Conservation (phyloP, 176 grass and related monocot genomes). For the Avena eriantha region DNA sequence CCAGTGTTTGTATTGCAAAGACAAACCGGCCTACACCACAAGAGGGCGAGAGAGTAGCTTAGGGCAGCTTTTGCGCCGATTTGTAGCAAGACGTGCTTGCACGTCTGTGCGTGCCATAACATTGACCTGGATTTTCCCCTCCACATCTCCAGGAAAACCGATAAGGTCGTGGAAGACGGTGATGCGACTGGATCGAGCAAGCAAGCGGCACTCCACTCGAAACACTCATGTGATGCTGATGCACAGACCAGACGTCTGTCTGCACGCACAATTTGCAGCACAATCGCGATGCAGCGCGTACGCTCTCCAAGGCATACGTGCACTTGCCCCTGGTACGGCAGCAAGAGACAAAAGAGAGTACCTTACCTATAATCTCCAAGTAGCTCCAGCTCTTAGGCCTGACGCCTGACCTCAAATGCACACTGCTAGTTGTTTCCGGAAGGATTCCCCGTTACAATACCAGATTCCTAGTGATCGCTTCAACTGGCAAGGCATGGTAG, state of each 20-base stretch:
- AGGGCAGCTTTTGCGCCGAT: conserved; percentile 26
- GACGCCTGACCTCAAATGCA: conserved; percentile 4
- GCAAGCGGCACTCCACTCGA: conserved; percentile 52
- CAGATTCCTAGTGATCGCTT: conserved; percentile 31
- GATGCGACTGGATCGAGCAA: conserved; percentile 5
- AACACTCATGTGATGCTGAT: conserved; percentile 37
- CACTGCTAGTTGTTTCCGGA: conserved; percentile 31
- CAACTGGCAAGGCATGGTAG: conserved; percentile 22
- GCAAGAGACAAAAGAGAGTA: conserved; percentile 2
- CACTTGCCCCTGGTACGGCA: conserved; percentile 5
- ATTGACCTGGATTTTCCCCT: conserved; percentile 20
- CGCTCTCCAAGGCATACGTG: neutral
- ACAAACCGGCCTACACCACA: conserved; percentile 23
- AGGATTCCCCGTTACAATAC: conserved; percentile 19
- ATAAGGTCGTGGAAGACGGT: conserved; percentile 11
- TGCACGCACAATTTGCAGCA: conserved; percentile 46
- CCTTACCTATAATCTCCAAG: neutral
- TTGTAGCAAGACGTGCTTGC: conserved; percentile 22
- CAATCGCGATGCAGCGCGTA: conserved; percentile 34
- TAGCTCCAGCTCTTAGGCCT: neutral
- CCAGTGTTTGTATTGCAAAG: neutral
- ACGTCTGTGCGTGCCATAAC: neutral
- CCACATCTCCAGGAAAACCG: conserved; percentile 39
- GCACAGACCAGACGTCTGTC: conserved; percentile 22
- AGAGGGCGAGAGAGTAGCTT: neutral